A percentile compares a stretch with the other conserved stretches of the same genome.
These are phyloP conservation scores for Atalantia buxifolia DNA, from an alignment of 345 rosid species.

Conservation along the genomic window DNA sequence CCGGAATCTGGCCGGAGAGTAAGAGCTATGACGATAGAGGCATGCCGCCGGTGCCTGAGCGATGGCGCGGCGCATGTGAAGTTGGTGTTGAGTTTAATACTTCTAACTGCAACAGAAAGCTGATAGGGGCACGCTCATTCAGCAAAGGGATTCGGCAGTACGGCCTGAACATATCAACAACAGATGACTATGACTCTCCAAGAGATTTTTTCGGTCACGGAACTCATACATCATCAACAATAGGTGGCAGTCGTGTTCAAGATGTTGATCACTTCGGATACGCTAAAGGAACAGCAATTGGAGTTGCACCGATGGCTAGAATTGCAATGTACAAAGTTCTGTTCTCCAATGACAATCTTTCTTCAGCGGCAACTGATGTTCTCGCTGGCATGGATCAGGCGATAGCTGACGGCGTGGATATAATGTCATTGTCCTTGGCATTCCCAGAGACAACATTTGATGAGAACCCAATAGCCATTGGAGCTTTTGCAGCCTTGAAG, in stretches of 20 bases:
- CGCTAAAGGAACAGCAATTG: conserved; percentile 42
- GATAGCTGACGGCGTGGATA: conserved; percentile 46
- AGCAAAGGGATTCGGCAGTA: conserved; percentile 45
- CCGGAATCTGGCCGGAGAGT: conserved; percentile 54
- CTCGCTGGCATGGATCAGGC: conserved; percentile 28
- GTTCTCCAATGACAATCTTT: conserved; percentile 16
- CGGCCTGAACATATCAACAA: conserved; percentile 25
- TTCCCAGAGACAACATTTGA: conserved; percentile 40
- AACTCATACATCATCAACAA: conserved; percentile 51
- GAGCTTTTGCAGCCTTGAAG: conserved; percentile 52
- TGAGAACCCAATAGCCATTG: conserved; percentile 47
- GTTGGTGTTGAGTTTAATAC: conserved; percentile 34
- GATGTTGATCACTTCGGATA: conserved; percentile 44
- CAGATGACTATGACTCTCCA: conserved; percentile 46
- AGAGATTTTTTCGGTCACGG: conserved; percentile 53
- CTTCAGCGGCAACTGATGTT: conserved; percentile 36
- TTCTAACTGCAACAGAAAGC: conserved; percentile 43
- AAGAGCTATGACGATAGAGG: conserved; percentile 38
- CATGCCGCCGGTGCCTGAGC: conserved; percentile 40
- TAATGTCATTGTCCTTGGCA: conserved; percentile 37
- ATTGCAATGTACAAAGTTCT: conserved; percentile 56
- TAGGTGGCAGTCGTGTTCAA: conserved; percentile 32
- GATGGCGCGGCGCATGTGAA: conserved; percentile 46
- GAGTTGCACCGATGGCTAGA: conserved; percentile 47
- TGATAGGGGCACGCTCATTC: conserved; percentile 46